Base-by-base conservation (phyloP, 2,329 filamentous ascomycete species). In the Chrysosporium queenslandicum region DNA sequence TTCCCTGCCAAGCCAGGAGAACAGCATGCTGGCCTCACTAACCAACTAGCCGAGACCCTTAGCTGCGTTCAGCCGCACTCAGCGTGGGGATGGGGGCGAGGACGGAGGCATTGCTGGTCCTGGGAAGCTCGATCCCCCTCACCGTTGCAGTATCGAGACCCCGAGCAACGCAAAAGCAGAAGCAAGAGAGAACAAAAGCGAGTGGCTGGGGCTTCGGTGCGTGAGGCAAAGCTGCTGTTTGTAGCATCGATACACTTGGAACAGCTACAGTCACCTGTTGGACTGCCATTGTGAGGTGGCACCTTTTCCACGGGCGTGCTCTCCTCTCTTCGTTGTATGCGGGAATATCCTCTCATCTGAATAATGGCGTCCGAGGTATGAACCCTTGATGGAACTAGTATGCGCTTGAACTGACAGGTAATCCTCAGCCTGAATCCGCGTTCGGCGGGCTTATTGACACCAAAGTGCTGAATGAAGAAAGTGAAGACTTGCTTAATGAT, bases 401-500 rank as follows among this genome's bases (percentile, higher is more conserved):
- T 18, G 4, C 18, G 34, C 9, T 37, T n/a, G 34, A 11, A n/a
- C 18, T 46, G 14, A 46, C 20, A 12, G 2, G 18, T 18, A 3
- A 14, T 46, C 30, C n/a, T n/a, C 14, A 46, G 43, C 12, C 5
- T 34, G 12, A 14, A 36, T 23, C 43, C 12, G 46, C 40, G 46
- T 6, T 32, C 32, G 21, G 39, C 12, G 43, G 25, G 34, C 27
- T 47, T 9, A 27, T 48, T 20, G 40, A 46, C 11, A 34, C 41
- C 46, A 12, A 3, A 32, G 12, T 34, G 20, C 37, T 51, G 11
- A 32, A n/a, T 20, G 37, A 43, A 29, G 39, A 25, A 12, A 39
- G 41, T 32, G 34, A 41, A 30, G 36, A 49, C n/a, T 21, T 54
- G 4, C 52, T 54, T 29, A 41, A 50, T 18, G 52, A 54, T 30